Evolutionary conservation across 371 early-diverging fungal genomes (phyloP).

Genomic region (Mortierella sp.): DNA sequence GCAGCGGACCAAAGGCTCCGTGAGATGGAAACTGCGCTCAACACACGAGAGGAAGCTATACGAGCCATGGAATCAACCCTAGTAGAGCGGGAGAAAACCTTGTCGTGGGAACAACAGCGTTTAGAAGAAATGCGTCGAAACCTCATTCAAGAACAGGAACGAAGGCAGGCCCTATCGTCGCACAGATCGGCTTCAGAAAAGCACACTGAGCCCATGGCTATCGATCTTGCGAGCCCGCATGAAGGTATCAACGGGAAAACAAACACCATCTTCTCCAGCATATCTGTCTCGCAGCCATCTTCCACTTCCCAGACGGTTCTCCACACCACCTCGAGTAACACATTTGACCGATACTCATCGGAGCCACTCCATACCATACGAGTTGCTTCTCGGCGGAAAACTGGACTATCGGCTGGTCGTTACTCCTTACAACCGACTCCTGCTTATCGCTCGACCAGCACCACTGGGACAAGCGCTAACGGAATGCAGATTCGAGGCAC

Average conservation of each 20-base stretch:
- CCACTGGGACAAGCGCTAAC: neutral
- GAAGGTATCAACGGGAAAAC: slow-evolving; percentile 1
- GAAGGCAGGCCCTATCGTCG: neutral
- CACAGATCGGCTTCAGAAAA: slow-evolving; percentile 1
- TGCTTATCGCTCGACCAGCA: slow-evolving; percentile 3
- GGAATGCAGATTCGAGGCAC: neutral
- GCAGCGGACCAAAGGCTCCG: slow-evolving; percentile 31
- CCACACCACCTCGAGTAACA: neutral
- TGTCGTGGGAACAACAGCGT: slow-evolving; percentile 21
- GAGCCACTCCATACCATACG: slow-evolving; percentile 7
- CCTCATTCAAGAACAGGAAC: slow-evolving; percentile 25
- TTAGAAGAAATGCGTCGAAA: slow-evolving; percentile 23
- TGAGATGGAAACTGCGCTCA: slow-evolving; percentile 27
- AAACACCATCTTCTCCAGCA: neutral
- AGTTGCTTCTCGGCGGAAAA: slow-evolving; percentile 36
- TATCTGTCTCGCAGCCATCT: neutral
- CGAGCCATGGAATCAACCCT: slow-evolving; percentile 15
- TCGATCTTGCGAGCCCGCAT: slow-evolving; percentile 17
- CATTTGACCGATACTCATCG: slow-evolving; percentile 3
- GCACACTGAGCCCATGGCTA: slow-evolving; percentile 17
- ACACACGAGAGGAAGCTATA: slow-evolving; percentile 20
- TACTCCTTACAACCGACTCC: slow-evolving; percentile 26
- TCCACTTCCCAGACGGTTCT: neutral
- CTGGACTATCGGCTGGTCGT: slow-evolving; percentile 31
- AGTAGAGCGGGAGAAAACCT: slow-evolving; percentile 18